A percentile compares a stretch with the other conserved stretches of the same genome.
phyloP scores from a whole-genome alignment of 805 yeast genomes.

The Candida vaughaniae region DNA sequence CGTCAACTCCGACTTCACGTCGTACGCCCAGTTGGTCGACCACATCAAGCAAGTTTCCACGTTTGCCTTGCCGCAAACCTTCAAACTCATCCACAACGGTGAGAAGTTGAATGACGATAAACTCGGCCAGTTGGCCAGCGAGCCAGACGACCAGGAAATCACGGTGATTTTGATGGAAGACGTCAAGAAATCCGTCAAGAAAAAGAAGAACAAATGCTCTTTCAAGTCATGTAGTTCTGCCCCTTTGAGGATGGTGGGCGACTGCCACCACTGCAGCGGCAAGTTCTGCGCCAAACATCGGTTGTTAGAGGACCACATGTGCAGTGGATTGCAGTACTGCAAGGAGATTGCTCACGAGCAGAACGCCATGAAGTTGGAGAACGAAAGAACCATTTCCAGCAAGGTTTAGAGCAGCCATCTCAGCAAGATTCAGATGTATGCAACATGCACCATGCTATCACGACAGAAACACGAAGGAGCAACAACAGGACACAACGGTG shows the following conservation, averaged over 20 bases:
- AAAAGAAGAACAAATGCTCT: conserved; percentile 49
- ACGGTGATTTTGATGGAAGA: conserved; percentile 17
- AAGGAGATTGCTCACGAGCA: conserved; percentile 81
- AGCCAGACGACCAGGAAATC: conserved; percentile 1
- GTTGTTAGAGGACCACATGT: conserved; percentile 77
- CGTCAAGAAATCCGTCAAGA: conserved; percentile 9
- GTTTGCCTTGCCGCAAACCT: conserved; percentile 32
- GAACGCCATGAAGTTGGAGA: conserved; percentile 78
- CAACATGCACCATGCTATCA: too few species aligned
- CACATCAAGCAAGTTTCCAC: conserved; percentile 44
- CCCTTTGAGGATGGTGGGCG: conserved; percentile 72
- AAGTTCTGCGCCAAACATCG: conserved; percentile 87
- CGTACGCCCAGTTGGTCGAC: conserved; percentile 42
- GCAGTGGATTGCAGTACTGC: conserved; percentile 75
- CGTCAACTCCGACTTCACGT: conserved; percentile 45
- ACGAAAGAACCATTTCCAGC: conserved; percentile 69
- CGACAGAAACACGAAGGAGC: too few species aligned
- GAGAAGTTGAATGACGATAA: conserved; percentile 26
- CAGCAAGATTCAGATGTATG: too few species aligned
- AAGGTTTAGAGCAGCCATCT: too few species aligned
- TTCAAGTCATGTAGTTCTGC: conserved; percentile 60
- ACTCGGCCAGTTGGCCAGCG: conserved; percentile 18
- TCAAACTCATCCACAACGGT: conserved; percentile 42
- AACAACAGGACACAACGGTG: too few species aligned
- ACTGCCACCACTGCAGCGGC: conserved; percentile 80